These are phyloP conservation scores for Cyberlindnera xylosilytica DNA, from an alignment of 805 yeast species.

Conservation along the genomic window DNA sequence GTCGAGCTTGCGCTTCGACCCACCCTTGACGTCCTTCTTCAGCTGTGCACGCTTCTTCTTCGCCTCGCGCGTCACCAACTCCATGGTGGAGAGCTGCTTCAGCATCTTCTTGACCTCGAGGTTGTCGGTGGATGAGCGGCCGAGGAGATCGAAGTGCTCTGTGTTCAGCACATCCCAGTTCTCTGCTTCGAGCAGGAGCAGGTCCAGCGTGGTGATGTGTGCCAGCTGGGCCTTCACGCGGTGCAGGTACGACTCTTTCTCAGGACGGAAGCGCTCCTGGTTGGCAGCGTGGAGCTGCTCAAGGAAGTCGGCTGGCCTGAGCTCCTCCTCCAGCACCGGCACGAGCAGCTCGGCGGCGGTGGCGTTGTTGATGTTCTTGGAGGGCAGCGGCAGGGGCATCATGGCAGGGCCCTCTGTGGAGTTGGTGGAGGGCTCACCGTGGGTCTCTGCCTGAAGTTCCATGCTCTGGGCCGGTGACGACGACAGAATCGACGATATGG, in stretches of 20 bases:
- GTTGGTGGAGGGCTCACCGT: neutral
- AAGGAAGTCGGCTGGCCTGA: slow-evolving; percentile 15
- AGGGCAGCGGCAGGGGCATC: neutral
- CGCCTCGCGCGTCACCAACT: slow-evolving; percentile 22
- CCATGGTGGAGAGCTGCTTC: slow-evolving; percentile 26
- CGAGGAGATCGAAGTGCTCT: slow-evolving; percentile 26
- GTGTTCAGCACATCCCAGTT: slow-evolving; percentile 27
- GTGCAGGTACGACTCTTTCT: slow-evolving; percentile 24
- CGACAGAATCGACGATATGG: slow-evolving; percentile 23
- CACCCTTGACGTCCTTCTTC: slow-evolving; percentile 6
- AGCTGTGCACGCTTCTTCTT: slow-evolving; percentile 11
- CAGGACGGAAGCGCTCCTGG: slow-evolving; percentile 18
- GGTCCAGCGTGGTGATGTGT: slow-evolving; percentile 27
- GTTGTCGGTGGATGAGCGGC: slow-evolving; percentile 25
- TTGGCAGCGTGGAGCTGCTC: slow-evolving; percentile 22
- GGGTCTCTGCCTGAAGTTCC: neutral
- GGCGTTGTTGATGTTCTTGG: neutral
- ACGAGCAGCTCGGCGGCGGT: neutral
- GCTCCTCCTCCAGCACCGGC: slow-evolving; percentile 10
- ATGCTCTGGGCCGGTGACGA: slow-evolving; percentile 13
- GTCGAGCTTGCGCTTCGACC: slow-evolving; percentile 10
- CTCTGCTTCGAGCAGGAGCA: slow-evolving; percentile 23
- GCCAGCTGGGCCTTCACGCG: slow-evolving; percentile 24
- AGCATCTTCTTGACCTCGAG: slow-evolving; percentile 27
- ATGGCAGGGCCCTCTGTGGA: too few relatives aligned